phyloP scores from a whole-genome alignment of 2,329 filamentous ascomycete species.

The Apiospora sp. region DNA sequence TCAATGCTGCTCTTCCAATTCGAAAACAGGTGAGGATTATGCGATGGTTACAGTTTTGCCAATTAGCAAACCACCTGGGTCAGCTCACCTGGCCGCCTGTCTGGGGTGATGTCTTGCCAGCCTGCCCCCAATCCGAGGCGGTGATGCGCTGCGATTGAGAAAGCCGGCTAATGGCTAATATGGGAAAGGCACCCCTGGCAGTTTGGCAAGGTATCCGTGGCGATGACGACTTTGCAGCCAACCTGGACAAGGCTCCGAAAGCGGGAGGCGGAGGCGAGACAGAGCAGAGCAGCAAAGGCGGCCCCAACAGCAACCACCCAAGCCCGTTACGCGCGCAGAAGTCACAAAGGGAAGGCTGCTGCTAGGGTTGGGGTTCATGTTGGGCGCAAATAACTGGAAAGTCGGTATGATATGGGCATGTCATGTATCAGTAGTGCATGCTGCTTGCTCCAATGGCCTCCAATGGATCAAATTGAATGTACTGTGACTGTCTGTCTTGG shows the following conservation, averaged over 20 bases:
- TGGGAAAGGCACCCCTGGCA: constrained; percentile 27
- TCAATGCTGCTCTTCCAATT: too few relatives aligned
- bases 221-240: constrained; percentile 36
- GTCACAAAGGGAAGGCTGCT: constrained; percentile 5
- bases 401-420: constrained; percentile 5
- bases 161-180: constrained; percentile 11
- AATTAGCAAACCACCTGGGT: constrained; percentile 3
- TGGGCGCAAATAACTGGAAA: neutral
- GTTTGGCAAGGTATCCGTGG: constrained; percentile 26
- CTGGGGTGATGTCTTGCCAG: constrained; percentile 21
- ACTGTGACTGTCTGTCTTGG: neutral
- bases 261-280: constrained; percentile 43
- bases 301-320: neutral
- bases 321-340: constrained; percentile 20
- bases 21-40: constrained; percentile 6
- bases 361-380: neutral
- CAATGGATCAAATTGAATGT: neutral
- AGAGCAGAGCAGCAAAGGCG: neutral
- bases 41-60: neutral
- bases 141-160: constrained; percentile 1
- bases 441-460: neutral
- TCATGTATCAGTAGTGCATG: neutral
- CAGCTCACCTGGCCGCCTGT: constrained; percentile 18
- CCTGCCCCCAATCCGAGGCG: constrained; percentile 13
- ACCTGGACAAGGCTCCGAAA: constrained; percentile 43